Evolutionary conservation across 1,139 yeast species (phyloP).

Genomic region (Candida freyschussii): DNA sequence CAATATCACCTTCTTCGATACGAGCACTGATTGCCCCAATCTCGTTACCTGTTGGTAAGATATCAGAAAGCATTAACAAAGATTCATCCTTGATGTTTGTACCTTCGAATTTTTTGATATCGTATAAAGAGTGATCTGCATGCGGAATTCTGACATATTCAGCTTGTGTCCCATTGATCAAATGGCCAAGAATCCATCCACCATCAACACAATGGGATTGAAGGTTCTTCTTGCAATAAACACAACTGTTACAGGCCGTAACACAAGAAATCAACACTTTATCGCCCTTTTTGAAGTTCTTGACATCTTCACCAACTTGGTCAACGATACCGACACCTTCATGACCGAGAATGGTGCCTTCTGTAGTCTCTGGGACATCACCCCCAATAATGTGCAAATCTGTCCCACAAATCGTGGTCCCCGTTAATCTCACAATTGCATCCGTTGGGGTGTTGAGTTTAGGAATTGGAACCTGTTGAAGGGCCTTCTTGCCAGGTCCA

Average conservation of each 20-base stretch:
- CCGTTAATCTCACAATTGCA: constrained; percentile 38
- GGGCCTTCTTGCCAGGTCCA: constrained; percentile 34
- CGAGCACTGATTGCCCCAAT: constrained; percentile 38
- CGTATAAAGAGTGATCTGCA: constrained; percentile 34
- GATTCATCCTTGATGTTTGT: constrained; percentile 31
- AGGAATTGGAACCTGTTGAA: constrained; percentile 37
- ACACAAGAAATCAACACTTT: constrained; percentile 43
- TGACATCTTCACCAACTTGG: constrained; percentile 34
- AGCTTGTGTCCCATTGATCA: constrained; percentile 40
- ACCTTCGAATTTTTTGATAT: constrained; percentile 29
- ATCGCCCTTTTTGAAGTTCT: constrained; percentile 38
- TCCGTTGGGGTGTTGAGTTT: constrained; percentile 33
- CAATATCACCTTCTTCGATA: constrained; percentile 37
- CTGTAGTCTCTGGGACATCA: constrained; percentile 45
- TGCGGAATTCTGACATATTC: constrained; percentile 41
- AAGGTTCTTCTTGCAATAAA: constrained; percentile 39
- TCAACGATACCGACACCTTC: constrained; percentile 47
- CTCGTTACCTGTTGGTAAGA: constrained; percentile 38
- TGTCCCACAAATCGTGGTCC: constrained; percentile 46
- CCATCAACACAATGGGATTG: constrained; percentile 41
- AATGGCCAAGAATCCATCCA: constrained; percentile 43
- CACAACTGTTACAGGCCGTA: constrained; percentile 49
- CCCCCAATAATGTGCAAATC: constrained; percentile 44
- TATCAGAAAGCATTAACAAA: constrained; percentile 39
- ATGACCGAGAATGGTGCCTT: constrained; percentile 45